Evolutionary conservation across 257 asterid genomes (phyloP).

Genomic region (Jasminum sambac): DNA sequence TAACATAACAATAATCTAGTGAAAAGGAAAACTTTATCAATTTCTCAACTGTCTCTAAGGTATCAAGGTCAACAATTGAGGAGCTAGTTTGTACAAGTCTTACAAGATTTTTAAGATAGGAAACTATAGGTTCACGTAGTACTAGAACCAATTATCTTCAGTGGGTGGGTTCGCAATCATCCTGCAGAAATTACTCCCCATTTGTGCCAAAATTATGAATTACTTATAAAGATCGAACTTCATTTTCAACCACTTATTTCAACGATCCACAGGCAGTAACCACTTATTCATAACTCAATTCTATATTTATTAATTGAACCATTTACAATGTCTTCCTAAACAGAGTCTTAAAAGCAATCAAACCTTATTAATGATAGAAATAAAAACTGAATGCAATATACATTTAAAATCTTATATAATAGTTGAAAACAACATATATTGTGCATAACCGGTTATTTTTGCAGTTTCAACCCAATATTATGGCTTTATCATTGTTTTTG

Average conservation of each 20-base stretch:
- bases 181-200: neutral
- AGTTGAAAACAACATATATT: neutral
- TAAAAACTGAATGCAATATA: too few relatives aligned
- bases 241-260: too few relatives aligned
- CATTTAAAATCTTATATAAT: too few relatives aligned
- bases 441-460: neutral
- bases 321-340: too few relatives aligned
- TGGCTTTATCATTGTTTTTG: neutral
- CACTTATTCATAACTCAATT: too few relatives aligned
- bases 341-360: neutral
- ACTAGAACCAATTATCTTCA: neutral
- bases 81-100: neutral
- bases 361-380: too few relatives aligned
- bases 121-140: too few relatives aligned
- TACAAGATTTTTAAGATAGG: neutral
- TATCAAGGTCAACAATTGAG: neutral
- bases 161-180: neutral
- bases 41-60: neutral
- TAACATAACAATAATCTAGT: neutral
- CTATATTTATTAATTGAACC: too few relatives aligned
- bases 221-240: too few relatives aligned
- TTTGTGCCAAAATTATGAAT: too few relatives aligned
- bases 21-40: neutral
- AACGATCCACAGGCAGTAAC: too few relatives aligned
- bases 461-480: neutral